Evolutionary conservation across 768 basidiomycete genomes (phyloP).

Genomic region (Lentinula lateritia): DNA sequence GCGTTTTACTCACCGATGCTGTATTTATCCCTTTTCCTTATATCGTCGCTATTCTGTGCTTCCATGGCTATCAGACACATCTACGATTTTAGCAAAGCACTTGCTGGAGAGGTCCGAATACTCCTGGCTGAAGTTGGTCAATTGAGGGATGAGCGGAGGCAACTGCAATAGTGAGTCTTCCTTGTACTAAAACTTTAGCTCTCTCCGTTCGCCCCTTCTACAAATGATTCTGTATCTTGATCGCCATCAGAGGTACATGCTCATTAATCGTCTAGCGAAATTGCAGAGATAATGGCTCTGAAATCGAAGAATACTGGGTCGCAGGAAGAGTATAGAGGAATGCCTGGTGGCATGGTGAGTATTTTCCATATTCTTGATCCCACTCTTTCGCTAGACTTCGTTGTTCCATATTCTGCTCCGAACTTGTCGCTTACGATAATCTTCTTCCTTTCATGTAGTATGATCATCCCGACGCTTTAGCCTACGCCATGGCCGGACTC

Average conservation of each 20-base stretch:
- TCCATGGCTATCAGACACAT: constrained; percentile 30
- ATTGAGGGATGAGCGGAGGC: constrained; percentile 51
- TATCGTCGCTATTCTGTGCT: background rate
- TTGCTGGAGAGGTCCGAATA: constrained; percentile 57
- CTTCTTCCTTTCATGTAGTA: background rate
- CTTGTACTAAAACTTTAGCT: too few species aligned
- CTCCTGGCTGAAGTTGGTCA: constrained; percentile 57
- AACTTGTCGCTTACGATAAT: background rate
- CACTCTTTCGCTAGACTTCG: background rate
- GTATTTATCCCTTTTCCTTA: background rate
- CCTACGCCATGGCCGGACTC: background rate
- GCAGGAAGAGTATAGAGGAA: constrained; percentile 49
- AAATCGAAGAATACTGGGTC: constrained; percentile 52
- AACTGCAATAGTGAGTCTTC: constrained; percentile 46
- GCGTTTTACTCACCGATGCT: background rate
- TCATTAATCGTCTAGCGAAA: constrained; percentile 34
- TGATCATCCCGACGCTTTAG: background rate
- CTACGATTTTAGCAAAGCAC: constrained; percentile 59
- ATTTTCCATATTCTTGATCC: background rate
- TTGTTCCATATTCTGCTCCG: background rate
- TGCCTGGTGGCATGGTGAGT: constrained; percentile 37
- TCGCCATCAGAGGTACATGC: too few species aligned
- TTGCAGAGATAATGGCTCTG: constrained; percentile 53
- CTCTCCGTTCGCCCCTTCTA: too few species aligned
- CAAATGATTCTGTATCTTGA: too few species aligned